phyloP scores from a whole-genome alignment of 2,329 filamentous ascomycete species.

The Exophiala oligosperma region DNA sequence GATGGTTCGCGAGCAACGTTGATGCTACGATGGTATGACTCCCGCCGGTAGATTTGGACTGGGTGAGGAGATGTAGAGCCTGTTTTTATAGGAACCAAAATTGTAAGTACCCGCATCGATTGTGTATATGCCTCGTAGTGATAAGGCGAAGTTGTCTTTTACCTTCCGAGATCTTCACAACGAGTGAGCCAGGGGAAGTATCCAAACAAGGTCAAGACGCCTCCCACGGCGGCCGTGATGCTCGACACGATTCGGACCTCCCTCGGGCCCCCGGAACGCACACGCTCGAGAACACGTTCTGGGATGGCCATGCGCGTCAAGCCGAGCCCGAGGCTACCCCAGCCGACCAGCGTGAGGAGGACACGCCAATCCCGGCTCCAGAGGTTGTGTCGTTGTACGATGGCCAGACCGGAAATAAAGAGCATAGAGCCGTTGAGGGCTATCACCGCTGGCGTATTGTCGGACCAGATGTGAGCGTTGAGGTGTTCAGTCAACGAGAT shows the following conservation, averaged over 20 bases:
- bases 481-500: background rate
- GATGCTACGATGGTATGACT: background rate
- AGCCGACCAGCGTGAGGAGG: conserved; percentile 9
- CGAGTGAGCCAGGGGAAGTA: background rate
- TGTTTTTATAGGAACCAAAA: background rate
- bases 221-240: background rate
- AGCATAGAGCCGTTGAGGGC: conserved; percentile 12
- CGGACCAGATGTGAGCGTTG: conserved; percentile 10
- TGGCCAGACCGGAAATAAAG: conserved; percentile 5
- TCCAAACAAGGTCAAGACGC: background rate
- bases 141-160: background rate
- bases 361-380: conserved; percentile 5
- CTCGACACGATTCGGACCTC: conserved; percentile 2
- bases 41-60: background rate
- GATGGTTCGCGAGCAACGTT: too few relatives aligned
- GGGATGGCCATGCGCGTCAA: conserved; percentile 10
- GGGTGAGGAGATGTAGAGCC: background rate
- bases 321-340: background rate
- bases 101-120: background rate
- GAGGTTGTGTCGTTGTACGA: conserved; percentile 4
- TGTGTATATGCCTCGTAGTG: background rate
- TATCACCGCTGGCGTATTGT: conserved; percentile 3
- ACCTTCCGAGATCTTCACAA: background rate
- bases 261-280: background rate
- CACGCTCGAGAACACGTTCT: conserved; percentile 16